These are phyloP conservation scores for Diversispora eburnea DNA, from an alignment of 192 early-diverging fungal species.

Conservation along the genomic window DNA sequence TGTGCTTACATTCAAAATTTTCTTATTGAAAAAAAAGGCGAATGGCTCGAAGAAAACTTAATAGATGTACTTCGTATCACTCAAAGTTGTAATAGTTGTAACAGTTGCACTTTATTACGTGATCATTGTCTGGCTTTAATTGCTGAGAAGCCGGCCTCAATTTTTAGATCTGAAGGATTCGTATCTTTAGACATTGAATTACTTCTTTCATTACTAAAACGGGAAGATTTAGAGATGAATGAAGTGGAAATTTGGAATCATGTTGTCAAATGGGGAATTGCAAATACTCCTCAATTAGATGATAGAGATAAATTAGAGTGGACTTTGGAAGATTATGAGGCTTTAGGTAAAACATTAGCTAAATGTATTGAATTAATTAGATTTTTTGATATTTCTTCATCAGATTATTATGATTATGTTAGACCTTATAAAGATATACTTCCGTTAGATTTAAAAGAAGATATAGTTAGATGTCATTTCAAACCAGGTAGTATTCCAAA, in stretches of 20 bases:
- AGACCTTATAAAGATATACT: conserved; percentile 10
- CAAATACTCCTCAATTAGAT: neutral
- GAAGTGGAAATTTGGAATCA: conserved; percentile 23
- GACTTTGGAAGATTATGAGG: conserved; percentile 6
- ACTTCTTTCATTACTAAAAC: neutral
- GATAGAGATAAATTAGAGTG: neutral
- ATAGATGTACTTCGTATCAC: neutral
- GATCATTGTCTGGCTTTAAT: neutral
- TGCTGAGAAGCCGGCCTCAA: neutral
- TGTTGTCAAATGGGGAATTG: conserved; percentile 22
- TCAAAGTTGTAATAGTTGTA: neutral
- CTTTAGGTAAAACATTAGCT: neutral
- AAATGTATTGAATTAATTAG: conserved; percentile 15
- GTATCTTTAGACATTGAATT: neutral
- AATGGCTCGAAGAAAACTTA: neutral
- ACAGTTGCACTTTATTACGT: neutral
- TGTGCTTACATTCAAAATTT: conserved; percentile 4
- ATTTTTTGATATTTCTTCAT: conserved; percentile 17
- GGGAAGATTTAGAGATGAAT: conserved; percentile 12
- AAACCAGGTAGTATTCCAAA: neutral
- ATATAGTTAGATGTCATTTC: neutral
- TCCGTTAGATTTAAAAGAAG: neutral
- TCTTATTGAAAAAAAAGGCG: neutral
- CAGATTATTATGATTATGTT: conserved; percentile 11
- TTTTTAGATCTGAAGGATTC: neutral